These are phyloP conservation scores for Glycyrrhiza uralensis DNA, from an alignment of 306 rosid species.

Conservation along the genomic window DNA sequence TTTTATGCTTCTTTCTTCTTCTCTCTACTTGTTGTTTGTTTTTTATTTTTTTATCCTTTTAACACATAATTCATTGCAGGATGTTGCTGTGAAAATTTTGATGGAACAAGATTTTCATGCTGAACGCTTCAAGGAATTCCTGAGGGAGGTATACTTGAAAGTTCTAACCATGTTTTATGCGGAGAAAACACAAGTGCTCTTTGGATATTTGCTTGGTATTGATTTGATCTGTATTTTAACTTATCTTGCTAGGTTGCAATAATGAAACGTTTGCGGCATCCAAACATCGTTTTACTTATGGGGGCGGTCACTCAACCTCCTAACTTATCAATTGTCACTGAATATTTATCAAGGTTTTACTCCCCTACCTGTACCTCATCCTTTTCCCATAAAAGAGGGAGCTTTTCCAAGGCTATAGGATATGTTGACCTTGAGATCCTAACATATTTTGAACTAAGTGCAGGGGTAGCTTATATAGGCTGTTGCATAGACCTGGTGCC, in stretches of 20 bases:
- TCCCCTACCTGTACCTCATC: conserved; percentile 9
- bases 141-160: conserved; percentile 73
- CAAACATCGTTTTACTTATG: conserved; percentile 95
- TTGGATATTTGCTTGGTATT: conserved; percentile 16
- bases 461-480: conserved; percentile 98
- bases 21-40: neutral
- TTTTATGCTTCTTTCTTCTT: neutral
- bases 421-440: conserved; percentile 13
- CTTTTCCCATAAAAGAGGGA: neutral
- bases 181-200: neutral
- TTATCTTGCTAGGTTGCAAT: conserved; percentile 73
- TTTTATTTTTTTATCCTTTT: conserved; percentile 4
- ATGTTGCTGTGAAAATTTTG: conserved; percentile 97
- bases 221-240: conserved; percentile 27
- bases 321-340: conserved; percentile 94
- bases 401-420: neutral
- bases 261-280: conserved; percentile 94
- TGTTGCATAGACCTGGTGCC: conserved; percentile 84
- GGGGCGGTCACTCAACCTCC: conserved; percentile 98
- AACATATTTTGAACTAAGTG: conserved; percentile 36
- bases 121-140: conserved; percentile 80
- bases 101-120: conserved; percentile 96
- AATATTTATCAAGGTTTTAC: conserved; percentile 87
- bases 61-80: conserved; percentile 48
- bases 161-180: conserved; percentile 19